Percentiles rank a stretch among this genome's conserved stretches.
Evolutionary conservation across 1,139 yeast genomes (phyloP).

Genomic region (Yamadazyma mexicana): DNA sequence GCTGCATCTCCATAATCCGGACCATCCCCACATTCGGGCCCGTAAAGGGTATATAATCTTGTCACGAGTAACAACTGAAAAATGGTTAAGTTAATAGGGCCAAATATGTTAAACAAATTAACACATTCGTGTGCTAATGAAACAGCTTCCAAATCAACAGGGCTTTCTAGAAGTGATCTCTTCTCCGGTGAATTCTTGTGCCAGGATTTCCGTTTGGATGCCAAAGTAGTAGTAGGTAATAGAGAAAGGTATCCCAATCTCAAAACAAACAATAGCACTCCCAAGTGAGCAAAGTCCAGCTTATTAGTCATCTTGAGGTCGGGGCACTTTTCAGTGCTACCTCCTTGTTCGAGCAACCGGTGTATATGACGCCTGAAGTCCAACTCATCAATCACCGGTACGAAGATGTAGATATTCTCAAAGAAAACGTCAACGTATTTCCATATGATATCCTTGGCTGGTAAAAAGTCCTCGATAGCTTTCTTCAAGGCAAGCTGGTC

Average conservation of each 20-base stretch:
- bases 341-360: slow-evolving; percentile 20
- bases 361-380: slow-evolving; percentile 16
- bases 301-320: slow-evolving; percentile 17
- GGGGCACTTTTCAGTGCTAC: slow-evolving; percentile 11
- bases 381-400: slow-evolving; percentile 50
- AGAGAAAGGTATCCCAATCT: slow-evolving; percentile 25
- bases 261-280: slow-evolving; percentile 21
- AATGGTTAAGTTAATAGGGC: slow-evolving; percentile 43
- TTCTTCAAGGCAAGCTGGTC: slow-evolving; percentile 20
- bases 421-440: slow-evolving; percentile 44
- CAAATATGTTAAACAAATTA: slow-evolving; percentile 36
- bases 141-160: slow-evolving; percentile 22
- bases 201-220: background rate
- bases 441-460: slow-evolving; percentile 43
- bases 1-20: slow-evolving; percentile 52
- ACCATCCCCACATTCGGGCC: slow-evolving; percentile 53
- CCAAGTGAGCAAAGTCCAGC: slow-evolving; percentile 25
- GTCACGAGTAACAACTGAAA: slow-evolving; percentile 47
- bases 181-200: slow-evolving; percentile 4
- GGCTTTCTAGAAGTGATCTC: slow-evolving; percentile 9
- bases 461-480: slow-evolving; percentile 37
- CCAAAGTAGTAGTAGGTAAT: slow-evolving; percentile 5
- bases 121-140: slow-evolving; percentile 37
- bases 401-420: slow-evolving; percentile 39
- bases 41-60: slow-evolving; percentile 37